phyloP scores from a whole-genome alignment of 2,329 filamentous ascomycete genomes.

The Colletotrichum shisoi region DNA sequence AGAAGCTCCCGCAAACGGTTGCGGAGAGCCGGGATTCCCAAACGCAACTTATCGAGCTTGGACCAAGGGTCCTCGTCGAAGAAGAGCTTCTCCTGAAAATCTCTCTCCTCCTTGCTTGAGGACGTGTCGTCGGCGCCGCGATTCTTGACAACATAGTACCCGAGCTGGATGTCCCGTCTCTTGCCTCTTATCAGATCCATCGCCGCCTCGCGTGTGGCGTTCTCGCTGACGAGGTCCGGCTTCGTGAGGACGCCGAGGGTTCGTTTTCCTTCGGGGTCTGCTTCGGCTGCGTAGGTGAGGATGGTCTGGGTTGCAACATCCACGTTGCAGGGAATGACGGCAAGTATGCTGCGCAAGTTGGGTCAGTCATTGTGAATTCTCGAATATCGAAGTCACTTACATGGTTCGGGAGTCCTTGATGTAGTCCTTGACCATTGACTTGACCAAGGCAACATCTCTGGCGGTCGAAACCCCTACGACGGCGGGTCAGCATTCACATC shows the following conservation, averaged over 20 bases:
- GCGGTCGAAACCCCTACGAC: slow-evolving; percentile 46
- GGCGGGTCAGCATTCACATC: background rate
- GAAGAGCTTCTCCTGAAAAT: slow-evolving; percentile 9
- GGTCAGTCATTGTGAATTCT: background rate
- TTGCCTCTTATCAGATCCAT: slow-evolving; percentile 39
- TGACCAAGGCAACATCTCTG: slow-evolving; percentile 30
- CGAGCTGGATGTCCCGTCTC: slow-evolving; percentile 40
- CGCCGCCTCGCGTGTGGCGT: slow-evolving; percentile 36
- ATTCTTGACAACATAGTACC: slow-evolving; percentile 43
- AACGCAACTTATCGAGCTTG: slow-evolving; percentile 39
- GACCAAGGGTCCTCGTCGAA: slow-evolving; percentile 34
- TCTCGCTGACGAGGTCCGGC: slow-evolving; percentile 51
- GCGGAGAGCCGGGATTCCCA: slow-evolving; percentile 43
- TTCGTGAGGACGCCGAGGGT: slow-evolving; percentile 60
- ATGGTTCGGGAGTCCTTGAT: slow-evolving; percentile 59
- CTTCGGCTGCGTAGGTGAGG: slow-evolving; percentile 48
- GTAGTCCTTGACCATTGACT: slow-evolving; percentile 50
- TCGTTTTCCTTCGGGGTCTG: slow-evolving; percentile 52
- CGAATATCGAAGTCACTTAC: slow-evolving; percentile 31
- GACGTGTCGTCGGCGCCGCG: slow-evolving; percentile 41
- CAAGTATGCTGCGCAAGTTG: slow-evolving; percentile 48
- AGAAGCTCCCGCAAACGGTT: slow-evolving; percentile 43
- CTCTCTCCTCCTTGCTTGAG: slow-evolving; percentile 10
- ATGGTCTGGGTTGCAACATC: slow-evolving; percentile 55
- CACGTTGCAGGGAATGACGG: slow-evolving; percentile 53